These are phyloP conservation scores for Lathyrus oleraceus DNA, from an alignment of 306 rosid genomes.

Conservation along the genomic window DNA sequence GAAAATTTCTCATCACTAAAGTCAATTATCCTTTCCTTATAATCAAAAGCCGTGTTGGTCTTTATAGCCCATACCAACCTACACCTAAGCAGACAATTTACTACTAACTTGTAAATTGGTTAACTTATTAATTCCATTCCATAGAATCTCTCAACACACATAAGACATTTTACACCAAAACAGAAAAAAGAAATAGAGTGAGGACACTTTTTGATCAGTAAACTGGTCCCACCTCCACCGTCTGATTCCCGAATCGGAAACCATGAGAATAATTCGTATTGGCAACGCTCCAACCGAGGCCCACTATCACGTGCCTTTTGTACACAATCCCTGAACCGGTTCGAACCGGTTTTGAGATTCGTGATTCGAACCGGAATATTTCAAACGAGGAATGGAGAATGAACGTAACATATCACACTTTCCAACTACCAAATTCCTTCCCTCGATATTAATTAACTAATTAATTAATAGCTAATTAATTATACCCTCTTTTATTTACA, in stretches of 20 bases:
- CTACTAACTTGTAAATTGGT: slow-evolving; percentile 39
- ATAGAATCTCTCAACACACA: slow-evolving; percentile 13
- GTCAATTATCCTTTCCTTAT: slow-evolving; percentile 28
- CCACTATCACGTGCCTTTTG: slow-evolving; percentile 45
- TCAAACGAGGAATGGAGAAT: background rate
- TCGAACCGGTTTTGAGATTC: slow-evolving; percentile 21
- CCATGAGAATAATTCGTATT: slow-evolving; percentile 27
- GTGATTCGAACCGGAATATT: slow-evolving; percentile 40
- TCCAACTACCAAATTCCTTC: slow-evolving; percentile 65
- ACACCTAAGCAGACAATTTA: slow-evolving; percentile 29
- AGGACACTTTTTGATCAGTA: slow-evolving; percentile 14
- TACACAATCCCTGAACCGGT: background rate
- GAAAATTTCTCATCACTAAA: slow-evolving; percentile 20
- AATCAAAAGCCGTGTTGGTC: slow-evolving; percentile 26
- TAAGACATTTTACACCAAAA: background rate
- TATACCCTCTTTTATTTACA: slow-evolving; percentile 12
- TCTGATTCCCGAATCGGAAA: slow-evolving; percentile 19
- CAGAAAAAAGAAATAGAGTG: background rate
- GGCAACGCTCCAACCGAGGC: background rate
- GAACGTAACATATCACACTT: slow-evolving; percentile 59
- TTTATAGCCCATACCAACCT: slow-evolving; percentile 4
- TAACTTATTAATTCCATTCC: slow-evolving; percentile 16
- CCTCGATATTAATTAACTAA: slow-evolving; percentile 37
- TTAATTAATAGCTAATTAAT: background rate
- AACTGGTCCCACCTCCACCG: slow-evolving; percentile 45